Base-by-base conservation (phyloP, 129 eudicot species). In the Mikania micrantha region DNA sequence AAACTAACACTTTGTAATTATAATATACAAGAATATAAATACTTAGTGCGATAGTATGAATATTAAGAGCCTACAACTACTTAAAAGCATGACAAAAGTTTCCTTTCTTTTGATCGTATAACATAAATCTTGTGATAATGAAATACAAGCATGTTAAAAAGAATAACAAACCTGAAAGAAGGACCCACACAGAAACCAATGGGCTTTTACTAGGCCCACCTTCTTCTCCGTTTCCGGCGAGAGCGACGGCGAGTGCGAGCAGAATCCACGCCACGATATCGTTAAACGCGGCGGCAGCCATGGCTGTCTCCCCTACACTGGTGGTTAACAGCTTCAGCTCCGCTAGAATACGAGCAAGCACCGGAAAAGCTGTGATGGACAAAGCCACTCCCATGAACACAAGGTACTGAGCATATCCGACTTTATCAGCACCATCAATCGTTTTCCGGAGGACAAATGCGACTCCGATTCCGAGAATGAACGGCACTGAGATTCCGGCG, bases 321-420 rank as follows among this genome's bases (percentile, higher is more conserved):
- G 95, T 91, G 20, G 95, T 91, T 1, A 91, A 86, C 2, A 91
- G 83, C 70, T 85, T 91, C 63, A 91, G 83, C 81, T 91, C 97
- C 10, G 97, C 97, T 13, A 87, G 62, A 32, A 91, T 88, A 20
- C 97, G 87, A 12, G 97, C 97, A 6, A 91, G 83, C 16, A 91
- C 97, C 28, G 97, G 97, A 60, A 91, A 91, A 28, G 97, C 97
- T 0, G 97, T 91, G 69, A 91, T 87, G 25, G 97, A 91, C 49
- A 91, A 74, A 31, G 97, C 87, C 10, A 91, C 97, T 0, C 95
- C 97, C 86, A 91, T 91, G 81, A 91, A 91, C 41, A 87, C 83
- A 9, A 91, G 34, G 67, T 76, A 87, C 27, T 82, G 86, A 8
- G 80, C 75, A 4, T 78, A 84, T 0, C 90, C 90, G 9, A 85